Percentiles rank a stretch among this genome's conserved stretches.
These are phyloP conservation scores for Antonospora locustae DNA, from an alignment of 371 early-diverging fungal species.

Conservation along the genomic window DNA sequence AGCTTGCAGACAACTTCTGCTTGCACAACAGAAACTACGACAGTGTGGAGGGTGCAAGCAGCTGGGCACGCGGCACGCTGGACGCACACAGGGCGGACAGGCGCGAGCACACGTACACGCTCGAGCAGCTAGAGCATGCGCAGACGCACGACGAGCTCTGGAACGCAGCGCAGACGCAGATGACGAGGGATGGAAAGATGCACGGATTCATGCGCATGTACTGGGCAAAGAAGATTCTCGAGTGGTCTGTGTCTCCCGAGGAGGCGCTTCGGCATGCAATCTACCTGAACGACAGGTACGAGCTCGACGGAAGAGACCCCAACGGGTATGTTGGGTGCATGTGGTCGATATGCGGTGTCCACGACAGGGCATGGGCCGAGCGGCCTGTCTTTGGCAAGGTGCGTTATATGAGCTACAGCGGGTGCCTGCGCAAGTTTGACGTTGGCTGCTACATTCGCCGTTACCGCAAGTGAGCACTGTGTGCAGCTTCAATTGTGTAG, in stretches of 20 bases:
- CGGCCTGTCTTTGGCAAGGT: conserved; percentile 24
- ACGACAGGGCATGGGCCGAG: conserved; percentile 31
- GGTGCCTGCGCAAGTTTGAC: too few species aligned
- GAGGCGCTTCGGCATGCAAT: conserved; percentile 17
- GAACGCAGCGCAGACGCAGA: conserved; percentile 33
- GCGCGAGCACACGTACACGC: conserved; percentile 11
- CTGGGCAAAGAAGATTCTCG: conserved; percentile 28
- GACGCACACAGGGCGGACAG: conserved; percentile 10
- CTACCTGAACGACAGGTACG: conserved; percentile 28
- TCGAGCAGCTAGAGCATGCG: conserved; percentile 8
- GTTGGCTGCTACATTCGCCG: too few species aligned
- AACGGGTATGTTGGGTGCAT: conserved; percentile 28
- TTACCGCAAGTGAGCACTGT: too few species aligned
- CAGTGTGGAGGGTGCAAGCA: conserved; percentile 28
- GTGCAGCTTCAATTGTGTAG: too few species aligned
- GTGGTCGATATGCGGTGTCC: conserved; percentile 31
- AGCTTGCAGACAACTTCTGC: conserved; percentile 32
- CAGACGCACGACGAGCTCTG: conserved; percentile 15
- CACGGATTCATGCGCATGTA: conserved; percentile 37
- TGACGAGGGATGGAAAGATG: conserved; percentile 17
- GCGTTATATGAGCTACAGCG: conserved; percentile 27
- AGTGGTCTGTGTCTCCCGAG: conserved; percentile 26
- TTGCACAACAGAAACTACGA: conserved; percentile 28
- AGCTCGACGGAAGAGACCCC: conserved; percentile 33
- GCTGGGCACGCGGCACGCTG: conserved; percentile 29